Base-by-base conservation (phyloP, 78 protist species). In the Isochrysis galbana region DNA sequence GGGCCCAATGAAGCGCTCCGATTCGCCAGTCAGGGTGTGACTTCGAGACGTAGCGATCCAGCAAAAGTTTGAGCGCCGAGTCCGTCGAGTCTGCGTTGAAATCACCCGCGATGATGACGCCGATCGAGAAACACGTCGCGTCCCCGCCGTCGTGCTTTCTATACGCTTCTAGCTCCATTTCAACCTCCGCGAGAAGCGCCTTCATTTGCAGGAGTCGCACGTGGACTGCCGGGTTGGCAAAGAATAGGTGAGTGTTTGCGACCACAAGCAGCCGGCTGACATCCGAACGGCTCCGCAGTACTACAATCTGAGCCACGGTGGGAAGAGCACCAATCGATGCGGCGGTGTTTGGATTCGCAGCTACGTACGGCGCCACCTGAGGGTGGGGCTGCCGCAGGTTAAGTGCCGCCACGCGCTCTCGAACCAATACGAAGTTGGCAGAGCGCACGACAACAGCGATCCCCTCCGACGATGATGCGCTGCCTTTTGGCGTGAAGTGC, bases 211-310 rank as follows among this genome's bases (percentile, higher is more conserved):
- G 5, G 32, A 77, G 29, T 29, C 84, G 44, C n/a, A 77, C 84
- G 84, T 77, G 84, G 29, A 77, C 47, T 23, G 84, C 84, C 34
- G 47, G 46, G 84, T 77, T 34, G 47, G 84, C 45, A 39, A 39
- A 77, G 84, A 39, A 77, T 23, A 77, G 84, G 84, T 77, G 84
- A 19, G 84, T 77, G 84, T 77, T 77, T 26, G 84, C 84, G 32
- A 39, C 84, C n/a, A 77, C 29, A 42, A 72, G 82, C 42, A 22
- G 4, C 17, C 42, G 36, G 82, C 82, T 42, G 42, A 5, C 19
- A 19, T 5, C 42, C 25, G n/a, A n/a, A n/a, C 26, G 17, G 36
- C 5, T 5, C 44, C 42, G 36, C 46, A 72, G 82, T 25, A 72
- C 46, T 42, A 19, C 82, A 25, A 72, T 38, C 82, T 34, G 82